Evolutionary conservation across 306 rosid species (phyloP).

Genomic region (Pyrus communis): DNA sequence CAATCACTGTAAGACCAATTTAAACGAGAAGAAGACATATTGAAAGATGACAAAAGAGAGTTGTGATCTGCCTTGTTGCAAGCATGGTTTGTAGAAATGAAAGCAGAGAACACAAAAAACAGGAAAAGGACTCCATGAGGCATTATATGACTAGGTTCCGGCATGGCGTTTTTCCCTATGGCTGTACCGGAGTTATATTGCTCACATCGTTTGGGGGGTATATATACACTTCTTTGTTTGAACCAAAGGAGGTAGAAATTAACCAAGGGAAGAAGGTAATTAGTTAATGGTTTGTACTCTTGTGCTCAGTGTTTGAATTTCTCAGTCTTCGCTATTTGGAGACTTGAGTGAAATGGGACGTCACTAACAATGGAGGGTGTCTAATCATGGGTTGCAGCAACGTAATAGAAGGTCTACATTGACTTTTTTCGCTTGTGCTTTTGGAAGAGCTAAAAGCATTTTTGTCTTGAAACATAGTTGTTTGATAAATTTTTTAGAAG

Average conservation of each 20-base stretch:
- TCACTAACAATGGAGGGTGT: neutral
- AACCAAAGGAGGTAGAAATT: neutral
- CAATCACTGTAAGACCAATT: no score
- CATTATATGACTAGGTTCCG: neutral
- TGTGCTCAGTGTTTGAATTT: neutral
- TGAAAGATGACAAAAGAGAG: no score
- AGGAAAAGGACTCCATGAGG: neutral
- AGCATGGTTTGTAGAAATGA: neutral
- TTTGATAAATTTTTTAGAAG: no score
- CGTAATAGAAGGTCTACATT: no score
- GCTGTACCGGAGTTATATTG: neutral
- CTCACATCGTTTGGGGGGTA: neutral
- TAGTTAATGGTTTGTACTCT: neutral
- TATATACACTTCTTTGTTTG: neutral
- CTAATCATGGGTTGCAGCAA: neutral
- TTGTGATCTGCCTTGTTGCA: neutral
- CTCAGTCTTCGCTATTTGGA: no score
- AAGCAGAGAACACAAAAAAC: neutral
- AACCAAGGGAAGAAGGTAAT: neutral
- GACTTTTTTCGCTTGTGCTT: no score
- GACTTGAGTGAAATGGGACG: neutral
- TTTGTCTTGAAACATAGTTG: no score
- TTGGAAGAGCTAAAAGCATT: no score
- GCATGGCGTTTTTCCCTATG: neutral
- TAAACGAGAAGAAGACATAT: no score